A percentile compares a stretch with the other conserved stretches of the same genome.
Evolutionary conservation across 768 basidiomycete genomes (phyloP).

Genomic region (Hortiboletus campestris): DNA sequence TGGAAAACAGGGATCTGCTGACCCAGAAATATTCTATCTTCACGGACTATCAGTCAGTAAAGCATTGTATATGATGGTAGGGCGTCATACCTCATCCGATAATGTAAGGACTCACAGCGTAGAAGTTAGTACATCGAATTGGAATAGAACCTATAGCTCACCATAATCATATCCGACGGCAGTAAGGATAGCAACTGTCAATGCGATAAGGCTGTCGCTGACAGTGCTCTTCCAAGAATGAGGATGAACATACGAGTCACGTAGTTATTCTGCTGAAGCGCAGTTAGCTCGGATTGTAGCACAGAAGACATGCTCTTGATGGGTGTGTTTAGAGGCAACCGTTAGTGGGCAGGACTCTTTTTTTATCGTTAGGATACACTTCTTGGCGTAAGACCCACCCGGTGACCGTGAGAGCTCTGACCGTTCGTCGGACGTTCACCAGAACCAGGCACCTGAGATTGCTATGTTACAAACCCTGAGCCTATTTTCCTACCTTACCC

Average conservation of each 20-base stretch:
- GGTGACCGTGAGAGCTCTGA: no score
- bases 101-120: neutral
- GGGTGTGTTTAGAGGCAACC: no score
- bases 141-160: neutral
- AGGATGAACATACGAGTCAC: neutral
- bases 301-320: neutral
- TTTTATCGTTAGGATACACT: no score
- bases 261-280: neutral
- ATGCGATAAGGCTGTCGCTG: neutral
- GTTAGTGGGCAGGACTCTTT: no score
- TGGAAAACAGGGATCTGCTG: neutral
- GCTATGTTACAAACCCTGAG: no score
- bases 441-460: no score
- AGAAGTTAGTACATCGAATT: neutral
- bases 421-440: no score
- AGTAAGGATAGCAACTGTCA: neutral
- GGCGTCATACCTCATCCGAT: neutral
- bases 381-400: no score
- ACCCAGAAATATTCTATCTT: constrained; percentile 4
- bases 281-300: neutral
- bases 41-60: neutral
- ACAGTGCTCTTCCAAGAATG: neutral
- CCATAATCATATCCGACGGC: neutral
- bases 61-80: neutral
- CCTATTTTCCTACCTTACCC: no score